These are phyloP conservation scores for Agrocybe pediades DNA, from an alignment of 768 basidiomycete genomes.

Conservation along the genomic window DNA sequence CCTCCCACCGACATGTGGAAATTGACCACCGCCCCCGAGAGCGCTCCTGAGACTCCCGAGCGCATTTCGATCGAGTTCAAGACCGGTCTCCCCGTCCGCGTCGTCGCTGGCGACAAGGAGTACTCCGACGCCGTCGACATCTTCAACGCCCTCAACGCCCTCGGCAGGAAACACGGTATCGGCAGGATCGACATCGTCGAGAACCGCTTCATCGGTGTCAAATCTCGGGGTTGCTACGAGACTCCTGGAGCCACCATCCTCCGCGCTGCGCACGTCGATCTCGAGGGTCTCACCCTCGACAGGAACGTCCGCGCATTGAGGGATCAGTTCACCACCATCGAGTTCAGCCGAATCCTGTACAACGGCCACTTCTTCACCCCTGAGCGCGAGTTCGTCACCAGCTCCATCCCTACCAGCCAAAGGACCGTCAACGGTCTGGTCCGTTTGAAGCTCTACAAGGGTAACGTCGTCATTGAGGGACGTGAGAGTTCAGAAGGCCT, in stretches of 20 bases:
- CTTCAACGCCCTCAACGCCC: conserved; percentile 87
- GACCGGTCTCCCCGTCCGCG: conserved; percentile 84
- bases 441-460: conserved; percentile 91
- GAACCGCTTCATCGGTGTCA: conserved; percentile 99
- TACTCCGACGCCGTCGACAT: conserved; percentile 95
- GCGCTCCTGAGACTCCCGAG: conserved; percentile 80
- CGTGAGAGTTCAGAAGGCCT: conserved; percentile 89
- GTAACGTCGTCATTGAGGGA: conserved; percentile 93
- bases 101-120: conserved; percentile 56
- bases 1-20: conserved; percentile 99
- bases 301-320: conserved; percentile 93
- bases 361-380: conserved; percentile 99
- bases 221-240: conserved; percentile 99
- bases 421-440: conserved; percentile 95
- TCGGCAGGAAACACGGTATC: conserved; percentile 93
- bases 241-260: conserved; percentile 96
- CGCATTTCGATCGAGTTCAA: conserved; percentile 84
- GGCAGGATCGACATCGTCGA: conserved; percentile 99
- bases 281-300: conserved; percentile 98
- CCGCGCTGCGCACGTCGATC: conserved; percentile 91
- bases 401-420: conserved; percentile 91
- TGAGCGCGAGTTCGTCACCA: conserved; percentile 92
- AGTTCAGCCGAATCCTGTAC: conserved; percentile 90
- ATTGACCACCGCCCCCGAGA: conserved; percentile 81
- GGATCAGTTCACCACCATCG: conserved; percentile 93